A percentile compares a stretch with the other conserved stretches of the same genome.
phyloP scores from a whole-genome alignment of 1,139 yeast genomes.

The Magnusiomyces sp. region DNA sequence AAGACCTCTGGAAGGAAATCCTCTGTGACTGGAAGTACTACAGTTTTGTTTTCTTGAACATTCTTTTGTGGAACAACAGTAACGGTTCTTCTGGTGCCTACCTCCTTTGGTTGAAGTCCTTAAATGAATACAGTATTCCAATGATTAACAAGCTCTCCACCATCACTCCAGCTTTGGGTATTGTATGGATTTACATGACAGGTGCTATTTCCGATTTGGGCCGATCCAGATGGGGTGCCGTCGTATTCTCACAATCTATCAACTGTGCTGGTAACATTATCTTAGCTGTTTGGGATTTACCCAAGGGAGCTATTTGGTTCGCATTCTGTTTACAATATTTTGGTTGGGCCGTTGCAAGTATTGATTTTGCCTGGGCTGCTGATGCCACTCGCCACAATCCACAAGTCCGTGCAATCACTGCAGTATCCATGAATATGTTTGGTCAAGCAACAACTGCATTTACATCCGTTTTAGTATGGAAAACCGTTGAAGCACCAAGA shows the following conservation, averaged over 20 bases:
- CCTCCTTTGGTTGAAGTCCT: constrained; percentile 46
- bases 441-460: constrained; percentile 28
- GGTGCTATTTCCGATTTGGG: constrained; percentile 45
- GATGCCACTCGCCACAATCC: constrained; percentile 23
- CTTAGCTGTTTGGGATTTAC: constrained; percentile 41
- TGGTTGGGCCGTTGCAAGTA: constrained; percentile 37
- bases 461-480: constrained; percentile 32
- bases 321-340: constrained; percentile 40
- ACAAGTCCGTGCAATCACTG: constrained; percentile 34
- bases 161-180: constrained; percentile 45
- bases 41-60: constrained; percentile 39
- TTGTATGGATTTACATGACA: constrained; percentile 39
- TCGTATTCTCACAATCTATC: constrained; percentile 43
- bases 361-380: constrained; percentile 23
- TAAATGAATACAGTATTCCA: constrained; percentile 33
- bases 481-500: constrained; percentile 45
- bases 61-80: constrained; percentile 59
- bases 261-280: constrained; percentile 39
- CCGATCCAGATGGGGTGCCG: constrained; percentile 49
- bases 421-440: constrained; percentile 35
- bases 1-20: constrained; percentile 43
- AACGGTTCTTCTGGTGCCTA: constrained; percentile 46
- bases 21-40: constrained; percentile 46
- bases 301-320: constrained; percentile 40
- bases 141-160: constrained; percentile 38